Evolutionary conservation across 495 filamentous ascomycete species (phyloP).

Genomic region (Sabuloglossum arenarium): DNA sequence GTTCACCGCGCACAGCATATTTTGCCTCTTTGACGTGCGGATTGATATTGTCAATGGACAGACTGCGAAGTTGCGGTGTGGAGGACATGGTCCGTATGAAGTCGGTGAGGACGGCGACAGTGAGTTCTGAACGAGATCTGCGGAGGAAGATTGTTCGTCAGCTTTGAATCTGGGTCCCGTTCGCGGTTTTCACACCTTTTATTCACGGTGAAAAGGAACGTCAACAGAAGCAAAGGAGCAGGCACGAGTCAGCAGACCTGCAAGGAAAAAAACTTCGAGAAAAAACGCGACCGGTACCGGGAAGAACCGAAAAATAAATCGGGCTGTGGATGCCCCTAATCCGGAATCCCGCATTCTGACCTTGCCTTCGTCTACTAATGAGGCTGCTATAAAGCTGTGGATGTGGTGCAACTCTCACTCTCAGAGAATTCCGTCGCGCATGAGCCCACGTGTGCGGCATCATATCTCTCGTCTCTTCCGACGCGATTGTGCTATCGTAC

Average conservation of each 20-base stretch:
- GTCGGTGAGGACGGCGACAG: neutral
- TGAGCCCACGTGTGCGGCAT: neutral
- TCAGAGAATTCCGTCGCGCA: neutral
- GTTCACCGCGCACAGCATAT: conserved; percentile 91
- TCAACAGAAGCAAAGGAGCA: conserved; percentile 2
- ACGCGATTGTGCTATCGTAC: neutral
- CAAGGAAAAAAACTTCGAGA: neutral
- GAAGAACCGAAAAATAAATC: neutral
- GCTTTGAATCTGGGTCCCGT: neutral
- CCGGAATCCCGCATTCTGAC: neutral
- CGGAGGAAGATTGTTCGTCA: neutral
- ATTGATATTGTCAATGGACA: conserved; percentile 83
- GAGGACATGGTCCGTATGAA: conserved; percentile 26
- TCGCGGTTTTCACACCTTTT: neutral
- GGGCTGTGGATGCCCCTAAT: neutral
- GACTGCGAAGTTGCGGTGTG: conserved; percentile 29
- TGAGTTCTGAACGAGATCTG: neutral
- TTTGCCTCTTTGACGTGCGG: conserved; percentile 62
- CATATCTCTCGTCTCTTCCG: neutral
- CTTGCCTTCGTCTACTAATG: neutral
- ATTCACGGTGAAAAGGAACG: neutral
- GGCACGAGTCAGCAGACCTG: neutral
- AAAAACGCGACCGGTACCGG: neutral
- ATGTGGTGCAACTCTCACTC: neutral
- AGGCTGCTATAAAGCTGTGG: neutral